Percentiles rank a stretch among this genome's conserved stretches.
Conservation (phyloP, 2,329 filamentous ascomycete species). For the Fragosphaeria purpurea region DNA sequence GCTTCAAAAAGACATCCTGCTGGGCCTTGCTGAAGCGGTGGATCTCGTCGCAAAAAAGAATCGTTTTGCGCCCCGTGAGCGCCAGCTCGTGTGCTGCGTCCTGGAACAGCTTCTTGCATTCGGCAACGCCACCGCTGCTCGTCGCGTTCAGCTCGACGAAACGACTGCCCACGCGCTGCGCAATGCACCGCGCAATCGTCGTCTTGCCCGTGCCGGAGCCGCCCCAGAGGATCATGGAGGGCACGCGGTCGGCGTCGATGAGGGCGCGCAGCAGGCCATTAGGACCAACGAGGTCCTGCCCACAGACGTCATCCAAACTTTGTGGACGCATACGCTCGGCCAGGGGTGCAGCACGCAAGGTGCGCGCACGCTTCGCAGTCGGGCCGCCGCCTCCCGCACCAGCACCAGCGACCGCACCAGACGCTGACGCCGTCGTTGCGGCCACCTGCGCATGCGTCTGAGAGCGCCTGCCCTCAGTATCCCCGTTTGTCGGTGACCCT, state of each 20-base stretch:
- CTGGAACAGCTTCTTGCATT: slow-evolving; percentile 84
- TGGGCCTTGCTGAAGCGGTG: slow-evolving; percentile 86
- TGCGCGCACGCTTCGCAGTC: slow-evolving; percentile 55
- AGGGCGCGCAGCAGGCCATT: slow-evolving; percentile 76
- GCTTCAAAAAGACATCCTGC: slow-evolving; percentile 88
- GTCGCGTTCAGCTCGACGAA: slow-evolving; percentile 97
- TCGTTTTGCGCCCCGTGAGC: slow-evolving; percentile 80
- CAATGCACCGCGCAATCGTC: slow-evolving; percentile 85
- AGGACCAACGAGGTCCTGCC: slow-evolving; percentile 82
- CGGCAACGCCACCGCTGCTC: slow-evolving; percentile 73
- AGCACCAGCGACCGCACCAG: background rate
- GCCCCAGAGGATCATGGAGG: slow-evolving; percentile 94
- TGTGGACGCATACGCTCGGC: slow-evolving; percentile 89
- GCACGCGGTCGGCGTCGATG: slow-evolving; percentile 76
- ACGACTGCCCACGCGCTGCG: slow-evolving; percentile 67
- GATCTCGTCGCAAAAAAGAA: slow-evolving; percentile 96
- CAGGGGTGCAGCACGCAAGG: slow-evolving; percentile 65
- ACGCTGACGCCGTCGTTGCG: slow-evolving; percentile 11
- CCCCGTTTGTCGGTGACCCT: slow-evolving; percentile 10
- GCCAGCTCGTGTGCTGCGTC: slow-evolving; percentile 72
- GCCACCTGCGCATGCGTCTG: background rate
- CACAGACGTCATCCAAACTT: slow-evolving; percentile 75
- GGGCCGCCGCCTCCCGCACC: slow-evolving; percentile 24
- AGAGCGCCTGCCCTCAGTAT: no score
- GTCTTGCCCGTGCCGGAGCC: slow-evolving; percentile 75